A percentile compares a stretch with the other conserved stretches of the same genome.
Conservation (phyloP, 1,284 basidiomycete species). For the Pseudozyma sp. region DNA sequence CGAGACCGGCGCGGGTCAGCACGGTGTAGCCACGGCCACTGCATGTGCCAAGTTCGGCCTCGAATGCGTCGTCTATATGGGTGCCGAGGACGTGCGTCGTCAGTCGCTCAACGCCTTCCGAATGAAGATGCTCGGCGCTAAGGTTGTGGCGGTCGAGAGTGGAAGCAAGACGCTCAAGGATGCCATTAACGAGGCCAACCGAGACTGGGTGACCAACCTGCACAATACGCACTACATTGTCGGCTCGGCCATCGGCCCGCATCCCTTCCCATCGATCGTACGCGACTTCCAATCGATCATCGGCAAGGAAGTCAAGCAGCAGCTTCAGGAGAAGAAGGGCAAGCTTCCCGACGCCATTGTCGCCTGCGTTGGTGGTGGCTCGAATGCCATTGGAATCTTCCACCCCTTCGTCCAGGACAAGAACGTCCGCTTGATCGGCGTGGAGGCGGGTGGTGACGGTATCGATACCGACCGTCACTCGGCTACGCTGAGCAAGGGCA, state of each 20-base stretch:
- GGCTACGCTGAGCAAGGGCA: conserved; percentile 89
- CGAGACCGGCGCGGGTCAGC: conserved; percentile 98
- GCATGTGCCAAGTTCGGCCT: conserved; percentile 96
- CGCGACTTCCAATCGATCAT: conserved; percentile 98
- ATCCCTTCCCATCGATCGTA: conserved; percentile 98
- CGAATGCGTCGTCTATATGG: conserved; percentile 98
- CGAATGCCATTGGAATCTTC: conserved; percentile 87
- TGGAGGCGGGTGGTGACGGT: conserved; percentile 75
- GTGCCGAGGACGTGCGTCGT: conserved; percentile 94
- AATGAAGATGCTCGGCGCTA: conserved; percentile 95
- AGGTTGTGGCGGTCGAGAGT: conserved; percentile 85
- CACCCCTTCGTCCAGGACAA: conserved; percentile 62
- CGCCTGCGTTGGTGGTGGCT: conserved; percentile 96
- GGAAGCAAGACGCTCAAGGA: conserved; percentile 97
- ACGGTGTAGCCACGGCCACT: conserved; percentile 98
- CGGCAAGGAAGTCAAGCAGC: conserved; percentile 91
- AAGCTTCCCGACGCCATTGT: conserved; percentile 94
- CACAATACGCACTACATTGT: conserved; percentile 89
- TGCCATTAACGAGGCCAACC: conserved; percentile 71
- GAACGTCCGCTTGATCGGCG: conserved; percentile 63
- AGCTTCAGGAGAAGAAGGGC: conserved; percentile 79
- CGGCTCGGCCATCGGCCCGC: conserved; percentile 95
- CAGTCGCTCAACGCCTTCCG: conserved; percentile 98
- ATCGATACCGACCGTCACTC: conserved; percentile 86
- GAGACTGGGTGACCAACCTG: conserved; percentile 98